Percentiles rank a stretch among this genome's conserved stretches.
phyloP scores from a whole-genome alignment of 805 yeast genomes.

The Pichia exigua region DNA sequence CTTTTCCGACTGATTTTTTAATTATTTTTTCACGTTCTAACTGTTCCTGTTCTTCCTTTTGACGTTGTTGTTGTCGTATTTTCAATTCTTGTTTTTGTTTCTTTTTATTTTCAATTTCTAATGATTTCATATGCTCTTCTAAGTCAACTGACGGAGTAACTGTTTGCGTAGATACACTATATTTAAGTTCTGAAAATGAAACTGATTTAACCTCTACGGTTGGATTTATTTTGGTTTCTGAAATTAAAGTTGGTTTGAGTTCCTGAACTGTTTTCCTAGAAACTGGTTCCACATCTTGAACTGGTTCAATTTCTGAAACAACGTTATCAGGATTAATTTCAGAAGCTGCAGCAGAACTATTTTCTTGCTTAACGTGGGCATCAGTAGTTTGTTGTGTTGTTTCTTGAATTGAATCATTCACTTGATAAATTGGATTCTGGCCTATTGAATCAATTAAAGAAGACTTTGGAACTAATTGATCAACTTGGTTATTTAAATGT shows the following conservation, averaged over 20 bases:
- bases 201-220: no score
- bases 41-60: background rate
- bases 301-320: background rate
- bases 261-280: background rate
- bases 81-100: constrained; percentile 1
- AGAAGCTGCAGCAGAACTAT: background rate
- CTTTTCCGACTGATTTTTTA: background rate
- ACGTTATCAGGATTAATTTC: background rate
- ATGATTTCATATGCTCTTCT: constrained; percentile 3
- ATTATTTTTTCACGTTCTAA: background rate
- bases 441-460: background rate
- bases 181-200: background rate
- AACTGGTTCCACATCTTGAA: background rate
- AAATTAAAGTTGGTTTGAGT: background rate
- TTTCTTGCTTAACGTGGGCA: background rate
- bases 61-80: constrained; percentile 3
- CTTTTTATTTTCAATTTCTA: constrained; percentile 6
- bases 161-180: background rate
- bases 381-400: background rate
- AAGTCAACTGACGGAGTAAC: background rate
- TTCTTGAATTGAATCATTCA: background rate
- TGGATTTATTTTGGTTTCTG: no score
- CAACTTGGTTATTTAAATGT: background rate
- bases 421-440: background rate
- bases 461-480: background rate